Evolutionary conservation across 139 green algal species (phyloP).

Genomic region (Closterium sp.): DNA sequence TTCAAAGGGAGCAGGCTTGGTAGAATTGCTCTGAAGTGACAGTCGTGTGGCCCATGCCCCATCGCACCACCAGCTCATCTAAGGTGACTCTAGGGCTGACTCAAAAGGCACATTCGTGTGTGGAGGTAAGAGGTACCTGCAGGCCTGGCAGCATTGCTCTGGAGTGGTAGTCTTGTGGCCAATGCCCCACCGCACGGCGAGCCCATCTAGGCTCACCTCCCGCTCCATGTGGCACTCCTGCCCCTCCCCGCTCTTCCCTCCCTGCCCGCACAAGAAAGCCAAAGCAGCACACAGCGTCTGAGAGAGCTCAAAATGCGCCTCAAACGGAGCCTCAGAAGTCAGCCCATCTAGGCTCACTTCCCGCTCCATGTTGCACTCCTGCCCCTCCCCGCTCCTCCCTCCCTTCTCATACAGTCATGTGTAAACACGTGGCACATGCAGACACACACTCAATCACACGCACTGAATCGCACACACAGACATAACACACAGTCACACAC

Average conservation of each 20-base stretch:
- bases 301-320: no score
- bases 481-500: not conserved
- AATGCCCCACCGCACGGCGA: slow-evolving; percentile 81
- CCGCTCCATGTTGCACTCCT: slow-evolving; percentile 12
- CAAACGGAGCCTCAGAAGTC: no score
- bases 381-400: slow-evolving; percentile 14
- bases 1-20: no score
- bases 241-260: slow-evolving; percentile 16
- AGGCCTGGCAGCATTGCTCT: slow-evolving; percentile 53
- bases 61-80: no score
- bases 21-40: no score
- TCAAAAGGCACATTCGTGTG: no score
- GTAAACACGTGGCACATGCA: no score
- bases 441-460: not conserved
- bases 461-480: not conserved
- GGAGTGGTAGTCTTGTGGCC: slow-evolving; percentile 64
- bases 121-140: slow-evolving; percentile 5
- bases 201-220: slow-evolving; percentile 60
- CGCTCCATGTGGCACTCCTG: slow-evolving; percentile 15
- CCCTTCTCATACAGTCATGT: not conserved
- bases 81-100: no score
- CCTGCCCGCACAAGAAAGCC: not conserved
- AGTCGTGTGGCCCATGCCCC: no score
- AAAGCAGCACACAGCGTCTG: no score
- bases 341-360: slow-evolving; percentile 59